Evolutionary conservation across 495 filamentous ascomycete genomes (phyloP), one percentile per base, ranked within the genome.

Genomic region (Pyrenopolyporus hunteri): DNA sequence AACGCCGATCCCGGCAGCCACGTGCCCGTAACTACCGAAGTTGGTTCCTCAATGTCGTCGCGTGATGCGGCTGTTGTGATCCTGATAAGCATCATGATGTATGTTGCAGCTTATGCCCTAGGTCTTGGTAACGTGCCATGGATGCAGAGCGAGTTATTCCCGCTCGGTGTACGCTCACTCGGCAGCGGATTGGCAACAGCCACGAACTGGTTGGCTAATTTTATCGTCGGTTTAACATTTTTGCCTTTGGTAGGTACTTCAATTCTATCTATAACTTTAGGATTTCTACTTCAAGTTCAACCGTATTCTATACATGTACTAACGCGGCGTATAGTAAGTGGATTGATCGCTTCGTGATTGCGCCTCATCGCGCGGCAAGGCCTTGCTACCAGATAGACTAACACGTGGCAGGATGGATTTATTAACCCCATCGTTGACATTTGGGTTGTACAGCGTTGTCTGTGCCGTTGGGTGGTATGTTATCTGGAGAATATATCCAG

Each of bases 81-180:
- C 50, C 74, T 95, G 22, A 58, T 83, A 17, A 87, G 86, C 57
- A 83, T 96, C 68, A 87, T 89, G 63, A 46, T 90, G n/a, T 97
- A 93, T 70, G 91, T 93, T 1, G 87, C 89, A 46, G 84, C 85
- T 0, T 97, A 94, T 67, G 92, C 93, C 7, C 77, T 91, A 6
- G 93, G 93, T n/a, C 80, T 97, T 2, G 93, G 93, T 3, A 92
- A 91, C 56, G 90, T 97, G 1, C 92, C 93, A 0, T 97, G 93
- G 93, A 91, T 93, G 77, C 91, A 96, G 71, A 87, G 85, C 61
- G 93, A 97, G 76, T 83, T 97, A 11, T 96, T 97, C 67, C 86
- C 92, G 5, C 81, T 96, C 60, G 85, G 83, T 37, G 90, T 96
- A 6, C 89, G 93, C 23, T 89, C 88, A 0, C 68, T 95, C 1